A percentile compares a stretch with the other conserved stretches of the same genome.
These are phyloP conservation scores for Cryomyces antarcticus DNA, from an alignment of 495 filamentous ascomycete species.

Conservation along the genomic window DNA sequence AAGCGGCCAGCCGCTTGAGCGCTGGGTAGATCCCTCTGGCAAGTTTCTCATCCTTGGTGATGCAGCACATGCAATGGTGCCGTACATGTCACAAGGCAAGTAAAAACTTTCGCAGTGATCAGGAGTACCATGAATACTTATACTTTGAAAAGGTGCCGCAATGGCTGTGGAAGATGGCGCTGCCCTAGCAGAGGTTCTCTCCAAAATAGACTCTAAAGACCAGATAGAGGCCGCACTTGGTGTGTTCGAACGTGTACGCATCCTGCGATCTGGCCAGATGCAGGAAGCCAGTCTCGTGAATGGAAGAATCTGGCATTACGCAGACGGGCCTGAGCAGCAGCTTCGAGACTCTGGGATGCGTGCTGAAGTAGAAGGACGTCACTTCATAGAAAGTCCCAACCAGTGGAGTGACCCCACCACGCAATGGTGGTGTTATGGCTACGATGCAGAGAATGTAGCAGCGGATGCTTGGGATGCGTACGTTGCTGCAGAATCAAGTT, in stretches of 20 bases:
- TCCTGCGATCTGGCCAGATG: constrained; percentile 10
- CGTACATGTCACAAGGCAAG: constrained; percentile 26
- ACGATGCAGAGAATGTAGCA: constrained; percentile 20
- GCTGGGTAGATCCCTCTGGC: constrained; percentile 14
- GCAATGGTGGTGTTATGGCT: constrained; percentile 26
- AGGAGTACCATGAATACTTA: background rate
- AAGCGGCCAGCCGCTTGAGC: constrained; percentile 12
- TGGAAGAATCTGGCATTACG: constrained; percentile 24
- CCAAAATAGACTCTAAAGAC: background rate
- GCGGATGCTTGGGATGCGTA: too few species aligned
- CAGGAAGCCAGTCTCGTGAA: constrained; percentile 14
- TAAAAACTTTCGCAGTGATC: background rate
- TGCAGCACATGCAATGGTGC: constrained; percentile 31
- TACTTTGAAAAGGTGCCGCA: constrained; percentile 19
- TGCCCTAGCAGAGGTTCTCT: constrained; percentile 12
- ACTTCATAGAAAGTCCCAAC: constrained; percentile 23
- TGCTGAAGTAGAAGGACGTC: constrained; percentile 12
- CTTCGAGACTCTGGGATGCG: constrained; percentile 24
- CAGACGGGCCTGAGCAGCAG: constrained; percentile 24
- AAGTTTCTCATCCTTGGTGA: constrained; percentile 25
- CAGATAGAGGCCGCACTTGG: constrained; percentile 3
- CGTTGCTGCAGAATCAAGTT: too few species aligned
- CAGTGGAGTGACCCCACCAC: constrained; percentile 29
- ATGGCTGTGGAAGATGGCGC: constrained; percentile 24
- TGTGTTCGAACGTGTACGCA: constrained; percentile 9